Evolutionary conservation across 306 rosid species (phyloP), one percentile per base, ranked within the genome.

Genomic region (Trichosanthes truncata): DNA sequence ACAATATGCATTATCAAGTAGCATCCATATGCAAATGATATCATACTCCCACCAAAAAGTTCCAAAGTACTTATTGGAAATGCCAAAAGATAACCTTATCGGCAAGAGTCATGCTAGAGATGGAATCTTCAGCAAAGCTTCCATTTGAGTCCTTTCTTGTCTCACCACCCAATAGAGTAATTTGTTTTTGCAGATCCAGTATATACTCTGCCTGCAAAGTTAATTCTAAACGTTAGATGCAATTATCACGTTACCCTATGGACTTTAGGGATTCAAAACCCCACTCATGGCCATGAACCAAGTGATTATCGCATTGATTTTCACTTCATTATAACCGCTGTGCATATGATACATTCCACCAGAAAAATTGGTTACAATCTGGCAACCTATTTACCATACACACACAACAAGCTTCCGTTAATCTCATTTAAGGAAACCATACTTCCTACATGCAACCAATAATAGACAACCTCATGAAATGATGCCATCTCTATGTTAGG

Each of bases 171-270:
- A 92, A 85, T 85, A 95, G 82, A 45, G 96, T 89, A 81, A 95
- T 94, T 81, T 92, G 97, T 81, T 95, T 95, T 87, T 92, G 98
- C 60, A 93, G 88, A 82, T 95, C 98, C 80, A 95, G 90, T 81
- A 92, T 92, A 83, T 85, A 80, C 84, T 90, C 98, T 14, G 98
- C 97, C 98, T 95, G 90, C 82, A 81, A 82, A 62, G 79, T 79
- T 77, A 72, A 67, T 67, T 51, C 31, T 23, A 41, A 20, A n/a
- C 40, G 25, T 71, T 45, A 43, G 14, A 45, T 72, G 41, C 43
- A 74, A 49, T 49, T 72, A 17, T 49, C 78, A 49, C 9, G 43
- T 31, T 48, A 14, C 40, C 52, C 57, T 26, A 25, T 7, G 56
- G 76, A 15, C 25, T 26, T 45, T 43, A 71, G 36, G 53, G 45